Evolutionary conservation across 306 rosid species (phyloP), one percentile per base, ranked within the genome.

Genomic region (Erythrophleum fordii): DNA sequence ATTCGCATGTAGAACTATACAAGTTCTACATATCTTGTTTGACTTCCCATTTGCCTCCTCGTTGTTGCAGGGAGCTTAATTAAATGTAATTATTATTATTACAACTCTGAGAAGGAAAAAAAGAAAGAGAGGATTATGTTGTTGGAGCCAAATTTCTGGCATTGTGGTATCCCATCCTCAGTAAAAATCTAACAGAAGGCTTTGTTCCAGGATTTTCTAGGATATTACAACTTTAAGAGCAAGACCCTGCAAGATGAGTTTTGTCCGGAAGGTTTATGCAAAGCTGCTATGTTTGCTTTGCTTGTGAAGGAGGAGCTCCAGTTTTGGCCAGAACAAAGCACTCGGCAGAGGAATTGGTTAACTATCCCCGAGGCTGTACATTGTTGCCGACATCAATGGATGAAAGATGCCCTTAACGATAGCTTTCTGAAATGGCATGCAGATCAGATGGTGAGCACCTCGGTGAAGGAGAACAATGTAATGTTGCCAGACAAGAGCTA

Each of bases 261-360:
- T 46, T 70, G 89, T 60, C 89, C 86, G 0, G 77, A 80, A 58
- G 89, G 89, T 44, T 22, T 75, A 62, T 83, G 86, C 84, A 86
- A 76, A 80, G 86, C 89, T 46, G 82, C 80, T 23, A 72, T 86
- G 86, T 86, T 70, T 67, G 85, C 78, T 26, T 66, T 86, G 86
- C 86, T 79, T n/a, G 89, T 86, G 76, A 83, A 73, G 26, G 89
- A 83, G 84, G 89, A 86, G 80, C 89, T 86, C 2, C 70, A 71
- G 72, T 80, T 41, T 64, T 86, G 89, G 89, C 89, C 89, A 37
- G 89, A 86, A 77, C 83, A 79, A 66, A 86, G 73, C 77, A 83
- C 77, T 64, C 89, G 89, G 23, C 62, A 76, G 35, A 82, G 89
- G 65, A 79, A 81, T 60, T 86, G 89, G 89, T 72, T 82, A 28